Conservation (phyloP, 768 basidiomycete species). For the Strobilomyces dryophilus region DNA sequence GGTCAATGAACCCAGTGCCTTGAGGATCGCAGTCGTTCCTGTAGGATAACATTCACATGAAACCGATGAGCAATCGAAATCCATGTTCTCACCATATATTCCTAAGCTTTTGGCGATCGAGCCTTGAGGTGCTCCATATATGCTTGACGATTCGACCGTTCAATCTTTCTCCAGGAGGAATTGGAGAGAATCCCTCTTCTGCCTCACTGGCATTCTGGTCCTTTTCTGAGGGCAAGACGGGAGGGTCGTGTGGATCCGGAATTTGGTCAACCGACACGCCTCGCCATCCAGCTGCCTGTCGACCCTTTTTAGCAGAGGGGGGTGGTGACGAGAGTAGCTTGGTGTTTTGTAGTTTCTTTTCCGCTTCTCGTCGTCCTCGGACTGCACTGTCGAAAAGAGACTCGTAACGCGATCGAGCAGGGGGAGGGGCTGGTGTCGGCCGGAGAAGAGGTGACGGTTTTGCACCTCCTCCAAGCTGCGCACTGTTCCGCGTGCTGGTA, state of each 20-base stretch:
- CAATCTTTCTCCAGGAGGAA: conserved; percentile 44
- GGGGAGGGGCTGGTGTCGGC: conserved; percentile 63
- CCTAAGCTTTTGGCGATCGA: conserved; percentile 48
- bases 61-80: neutral
- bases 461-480: conserved; percentile 14
- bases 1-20: conserved; percentile 52
- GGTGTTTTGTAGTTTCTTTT: conserved; percentile 25
- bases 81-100: conserved; percentile 59
- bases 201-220: conserved; percentile 24
- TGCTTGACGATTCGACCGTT: conserved; percentile 52
- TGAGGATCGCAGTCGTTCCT: conserved; percentile 71
- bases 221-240: conserved; percentile 9
- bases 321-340: conserved; percentile 32
- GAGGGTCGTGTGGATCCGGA: conserved; percentile 38
- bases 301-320: conserved; percentile 38
- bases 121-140: conserved; percentile 61
- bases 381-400: conserved; percentile 60
- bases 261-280: conserved; percentile 67
- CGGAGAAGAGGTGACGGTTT: conserved; percentile 38
- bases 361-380: conserved; percentile 41
- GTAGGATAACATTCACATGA: neutral
- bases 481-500: conserved; percentile 29
- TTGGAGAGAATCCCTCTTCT: conserved; percentile 20
- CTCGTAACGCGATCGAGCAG: conserved; percentile 65
- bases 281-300: conserved; percentile 71